phyloP scores from a whole-genome alignment of 805 yeast species.

The Yamadazyma olivae region DNA sequence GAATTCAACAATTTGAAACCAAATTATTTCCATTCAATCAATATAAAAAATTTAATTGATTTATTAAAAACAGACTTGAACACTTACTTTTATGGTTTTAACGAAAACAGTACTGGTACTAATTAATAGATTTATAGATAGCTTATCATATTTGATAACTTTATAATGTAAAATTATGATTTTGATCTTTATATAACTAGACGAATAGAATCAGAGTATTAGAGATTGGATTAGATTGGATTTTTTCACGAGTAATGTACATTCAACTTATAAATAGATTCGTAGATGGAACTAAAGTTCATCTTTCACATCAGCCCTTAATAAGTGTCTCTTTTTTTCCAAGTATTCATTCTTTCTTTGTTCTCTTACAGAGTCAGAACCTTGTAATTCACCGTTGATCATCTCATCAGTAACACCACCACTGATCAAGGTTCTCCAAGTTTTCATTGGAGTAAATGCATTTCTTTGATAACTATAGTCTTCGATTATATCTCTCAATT shows the following conservation, averaged over 20 bases:
- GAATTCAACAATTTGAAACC: constrained; percentile 38
- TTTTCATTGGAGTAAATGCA: constrained; percentile 66
- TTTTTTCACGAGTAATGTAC: too few relatives aligned
- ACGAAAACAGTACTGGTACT: too few relatives aligned
- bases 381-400: constrained; percentile 37
- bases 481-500: constrained; percentile 63
- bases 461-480: constrained; percentile 68
- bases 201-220: too few relatives aligned
- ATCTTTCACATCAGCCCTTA: constrained; percentile 10
- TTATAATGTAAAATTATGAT: too few relatives aligned
- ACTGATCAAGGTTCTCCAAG: constrained; percentile 53
- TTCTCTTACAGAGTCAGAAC: constrained; percentile 29
- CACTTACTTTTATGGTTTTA: constrained; percentile 43
- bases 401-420: constrained; percentile 41
- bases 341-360: constrained; percentile 14
- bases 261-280: too few relatives aligned
- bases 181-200: too few relatives aligned
- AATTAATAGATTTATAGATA: constrained; percentile 1
- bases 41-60: constrained; percentile 44
- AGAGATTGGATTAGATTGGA: too few relatives aligned
- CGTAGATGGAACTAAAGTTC: too few relatives aligned
- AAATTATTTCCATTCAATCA: constrained; percentile 51
- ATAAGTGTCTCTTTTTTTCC: constrained; percentile 4
- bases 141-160: too few relatives aligned
- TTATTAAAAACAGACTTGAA: constrained; percentile 41